Conservation (phyloP, 352 stramenopile genomes). For the Thraustotheca clavata region DNA sequence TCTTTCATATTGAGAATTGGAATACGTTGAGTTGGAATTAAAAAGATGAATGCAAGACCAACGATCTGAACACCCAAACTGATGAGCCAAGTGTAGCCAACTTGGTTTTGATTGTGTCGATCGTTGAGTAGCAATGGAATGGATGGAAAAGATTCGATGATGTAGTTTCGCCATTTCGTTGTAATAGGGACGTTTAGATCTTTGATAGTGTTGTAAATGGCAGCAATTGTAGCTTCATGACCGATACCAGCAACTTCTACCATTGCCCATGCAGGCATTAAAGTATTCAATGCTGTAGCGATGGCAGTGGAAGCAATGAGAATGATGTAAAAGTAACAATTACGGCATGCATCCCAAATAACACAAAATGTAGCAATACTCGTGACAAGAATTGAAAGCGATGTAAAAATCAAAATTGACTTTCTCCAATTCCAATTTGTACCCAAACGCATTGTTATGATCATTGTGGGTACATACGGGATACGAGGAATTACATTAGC, state of each 20-base stretch:
- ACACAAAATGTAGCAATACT: slow-evolving; percentile 38
- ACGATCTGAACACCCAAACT: background rate
- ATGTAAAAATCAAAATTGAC: background rate
- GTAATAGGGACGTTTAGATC: background rate
- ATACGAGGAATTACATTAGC: slow-evolving; percentile 44
- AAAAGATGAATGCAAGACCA: background rate
- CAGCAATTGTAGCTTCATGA: slow-evolving; percentile 32
- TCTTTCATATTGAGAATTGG: background rate
- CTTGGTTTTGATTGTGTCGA: background rate
- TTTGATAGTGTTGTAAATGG: background rate
- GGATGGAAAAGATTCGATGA: background rate
- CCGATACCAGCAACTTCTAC: slow-evolving; percentile 40
- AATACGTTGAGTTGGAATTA: background rate
- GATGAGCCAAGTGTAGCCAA: background rate
- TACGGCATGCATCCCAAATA: slow-evolving; percentile 43
- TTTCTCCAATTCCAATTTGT: slow-evolving; percentile 51
- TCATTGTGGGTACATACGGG: slow-evolving; percentile 37
- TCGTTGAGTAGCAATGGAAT: background rate
- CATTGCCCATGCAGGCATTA: slow-evolving; percentile 34
- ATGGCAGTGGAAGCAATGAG: slow-evolving; percentile 27
- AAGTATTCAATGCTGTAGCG: slow-evolving; percentile 32
- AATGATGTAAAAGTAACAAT: slow-evolving; percentile 42
- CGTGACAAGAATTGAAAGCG: slow-evolving; percentile 33
- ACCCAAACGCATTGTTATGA: slow-evolving; percentile 34
- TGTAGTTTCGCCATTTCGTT: background rate